Base-by-base conservation (phyloP, 164 flowering plant species). In the Annona cherimola region DNA sequence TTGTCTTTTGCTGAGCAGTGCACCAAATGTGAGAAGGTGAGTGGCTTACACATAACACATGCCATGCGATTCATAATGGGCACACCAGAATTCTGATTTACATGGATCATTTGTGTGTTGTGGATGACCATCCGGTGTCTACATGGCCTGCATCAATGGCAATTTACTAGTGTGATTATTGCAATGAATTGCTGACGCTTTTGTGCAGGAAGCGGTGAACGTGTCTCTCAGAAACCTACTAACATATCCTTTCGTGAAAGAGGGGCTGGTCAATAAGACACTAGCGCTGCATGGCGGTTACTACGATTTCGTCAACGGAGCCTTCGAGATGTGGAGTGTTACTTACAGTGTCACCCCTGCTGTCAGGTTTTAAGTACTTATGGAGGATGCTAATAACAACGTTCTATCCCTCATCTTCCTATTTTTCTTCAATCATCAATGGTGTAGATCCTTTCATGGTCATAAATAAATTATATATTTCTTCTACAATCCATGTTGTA, bases 151-250 rank as follows among this genome's bases (percentile, higher is more conserved):
- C 9, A 62, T 35, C 65, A 39, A 62, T 50, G 14, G 39, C 20
- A 3, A 39, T 61, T 19, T 19, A 8, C 20, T 19, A 35, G 9
- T 19, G 40, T 62, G 14, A 20, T 62, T 62, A 7, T 20, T 6
- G 7, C 12, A 39, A 20, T 26, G 65, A 41, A 41, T 62, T 35
- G 26, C 40, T 62, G 65, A 62, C 26, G 18, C 41, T 5, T 14
- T 9, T 65, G 41, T 88, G 84, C 94, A 95, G 99, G 99, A 90
- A 75, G 89, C 99, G 0, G 99, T 95, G 81, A 91, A 93, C 72
- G 88, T 86, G 3, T 93, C 98, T 2, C 86, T 95, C 43, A 87
- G 83, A 61, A 90, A 95, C 83, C 75, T 93, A 78, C 80, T 93
- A 35, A 84, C 89, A 0, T 95, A 95, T 61, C 99, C 99, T 55